Percentiles rank a stretch among this genome's conserved stretches.
Conservation (phyloP, 805 yeast genomes). For the Candida manassasensis region DNA sequence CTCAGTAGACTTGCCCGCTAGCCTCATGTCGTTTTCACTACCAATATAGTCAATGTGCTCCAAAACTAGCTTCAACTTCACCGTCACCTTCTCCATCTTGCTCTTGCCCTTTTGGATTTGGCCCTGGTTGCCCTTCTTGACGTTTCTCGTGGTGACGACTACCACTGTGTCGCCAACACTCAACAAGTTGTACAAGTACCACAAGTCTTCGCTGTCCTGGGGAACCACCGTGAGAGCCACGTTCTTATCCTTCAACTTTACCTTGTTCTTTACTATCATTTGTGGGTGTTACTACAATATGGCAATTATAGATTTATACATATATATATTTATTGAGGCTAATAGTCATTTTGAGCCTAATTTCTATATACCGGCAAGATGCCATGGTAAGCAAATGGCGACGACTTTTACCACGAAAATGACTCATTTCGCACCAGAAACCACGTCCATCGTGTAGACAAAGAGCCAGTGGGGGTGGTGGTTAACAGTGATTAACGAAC, state of each 20-base stretch:
- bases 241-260: conserved; percentile 45
- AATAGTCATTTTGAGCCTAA: too few relatives aligned
- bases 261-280: conserved; percentile 12
- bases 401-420: too few relatives aligned
- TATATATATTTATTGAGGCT: too few relatives aligned
- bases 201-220: conserved; percentile 87
- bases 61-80: conserved; percentile 51
- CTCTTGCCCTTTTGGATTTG: conserved; percentile 39
- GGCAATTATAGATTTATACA: too few relatives aligned
- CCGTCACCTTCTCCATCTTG: conserved; percentile 47
- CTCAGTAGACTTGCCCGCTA: conserved; percentile 70
- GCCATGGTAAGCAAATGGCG: too few relatives aligned
- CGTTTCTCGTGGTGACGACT: conserved; percentile 63
- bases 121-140: conserved; percentile 34
- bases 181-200: conserved; percentile 80
- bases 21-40: conserved; percentile 67
- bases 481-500: conserved; percentile 45
- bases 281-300: too few relatives aligned
- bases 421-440: too few relatives aligned
- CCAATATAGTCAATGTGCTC: conserved; percentile 77
- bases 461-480: too few relatives aligned
- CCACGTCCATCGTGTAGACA: too few relatives aligned
- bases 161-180: conserved; percentile 72
- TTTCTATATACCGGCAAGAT: too few relatives aligned
- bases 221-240: conserved; percentile 69